Evolutionary conservation across 371 early-diverging fungal genomes (phyloP), one percentile per base, ranked within the genome.

Genomic region (Funneliformis caledonium): DNA sequence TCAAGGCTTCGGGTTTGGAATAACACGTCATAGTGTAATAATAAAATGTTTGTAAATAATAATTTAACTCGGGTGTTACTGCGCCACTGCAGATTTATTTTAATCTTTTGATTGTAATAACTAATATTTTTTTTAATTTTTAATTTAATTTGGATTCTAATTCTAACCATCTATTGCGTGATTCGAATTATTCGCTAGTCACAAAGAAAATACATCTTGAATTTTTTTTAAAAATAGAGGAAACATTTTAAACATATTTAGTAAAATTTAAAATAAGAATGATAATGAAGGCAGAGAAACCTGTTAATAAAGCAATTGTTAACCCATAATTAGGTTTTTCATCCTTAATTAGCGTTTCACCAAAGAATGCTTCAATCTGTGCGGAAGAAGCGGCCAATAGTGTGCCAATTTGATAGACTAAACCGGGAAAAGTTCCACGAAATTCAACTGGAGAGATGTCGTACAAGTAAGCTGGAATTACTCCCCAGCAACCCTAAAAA

Each of bases 371-470:
- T 78, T 93, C 91, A 43, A 94, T 92, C 81, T 92, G 93, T 72
- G 90, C 89, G 26, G 90, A 88, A 9, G 92, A 89, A 16, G 93
- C 90, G 60, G 90, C 87, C 59, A 93, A 88, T 78, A 94, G 81
- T 78, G 91, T 92, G 72, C 93, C 93, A 19, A 92, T 83, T 81
- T 94, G 93, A 82, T 92, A 93, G 7, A 91, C 84, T 19, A 94
- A 84, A 33, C 94, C 94, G 2, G 93, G 92, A 82, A 93, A 90
- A 2, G 92, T 85, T 22, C 91, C 91, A 22, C 93, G 88, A 79
- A 93, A 89, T 14, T 87, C 85, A 42, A 89, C 84, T 1, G 94
- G 94, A 31, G 92, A 87, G 19, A 93, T 81, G 69, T 94, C 94
- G 77, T 88, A 89, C 3, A 94, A 85, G 84, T 92, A 90, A 12